These are phyloP conservation scores for Magnaporthiopsis incrustans DNA, from an alignment of 2,329 filamentous ascomycete species.

Conservation along the genomic window DNA sequence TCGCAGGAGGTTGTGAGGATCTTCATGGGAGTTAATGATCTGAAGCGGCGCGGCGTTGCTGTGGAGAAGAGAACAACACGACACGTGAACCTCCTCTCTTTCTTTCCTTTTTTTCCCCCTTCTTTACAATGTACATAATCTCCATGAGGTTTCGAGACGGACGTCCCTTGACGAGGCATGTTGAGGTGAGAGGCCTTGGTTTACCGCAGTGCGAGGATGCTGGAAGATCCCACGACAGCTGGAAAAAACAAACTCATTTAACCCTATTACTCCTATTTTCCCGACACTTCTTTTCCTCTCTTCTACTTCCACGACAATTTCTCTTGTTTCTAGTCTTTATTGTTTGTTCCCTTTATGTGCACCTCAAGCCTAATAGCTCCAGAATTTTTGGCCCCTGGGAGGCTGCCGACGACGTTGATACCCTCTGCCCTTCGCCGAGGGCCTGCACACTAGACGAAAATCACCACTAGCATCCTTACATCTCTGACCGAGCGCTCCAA, in stretches of 20 bases:
- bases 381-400: neutral
- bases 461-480: neutral
- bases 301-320: neutral
- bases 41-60: neutral
- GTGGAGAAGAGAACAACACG: neutral
- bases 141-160: neutral
- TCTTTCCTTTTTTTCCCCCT: neutral
- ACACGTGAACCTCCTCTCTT: neutral
- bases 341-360: neutral
- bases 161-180: neutral
- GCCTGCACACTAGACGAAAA: neutral
- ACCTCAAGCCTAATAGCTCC: neutral
- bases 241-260: neutral
- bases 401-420: neutral
- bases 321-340: neutral
- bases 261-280: neutral
- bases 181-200: neutral
- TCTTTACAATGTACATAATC: neutral
- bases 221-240: neutral
- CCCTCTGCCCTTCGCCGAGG: neutral
- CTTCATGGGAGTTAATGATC: neutral
- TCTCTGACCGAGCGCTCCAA: neutral
- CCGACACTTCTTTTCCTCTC: neutral
- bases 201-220: neutral
- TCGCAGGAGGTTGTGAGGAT: neutral